A percentile compares a stretch with the other conserved stretches of the same genome.
Conservation (phyloP, 495 filamentous ascomycete species). For the Immersiella caudata region DNA sequence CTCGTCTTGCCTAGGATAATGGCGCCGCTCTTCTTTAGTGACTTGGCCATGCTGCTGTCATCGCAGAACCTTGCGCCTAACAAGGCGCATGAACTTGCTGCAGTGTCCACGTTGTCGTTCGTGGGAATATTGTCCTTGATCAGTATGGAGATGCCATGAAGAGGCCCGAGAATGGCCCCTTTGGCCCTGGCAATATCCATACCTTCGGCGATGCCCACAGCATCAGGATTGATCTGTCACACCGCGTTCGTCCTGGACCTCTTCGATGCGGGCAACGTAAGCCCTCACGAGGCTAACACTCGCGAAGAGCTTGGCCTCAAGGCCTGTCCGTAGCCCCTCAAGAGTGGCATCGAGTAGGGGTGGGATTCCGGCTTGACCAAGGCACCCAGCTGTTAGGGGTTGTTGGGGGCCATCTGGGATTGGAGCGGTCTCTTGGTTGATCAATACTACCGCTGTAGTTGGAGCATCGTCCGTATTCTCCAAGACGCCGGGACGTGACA, state of each 20-base stretch:
- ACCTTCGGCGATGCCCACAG: slow-evolving; percentile 39
- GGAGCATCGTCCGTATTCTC: too few relatives aligned
- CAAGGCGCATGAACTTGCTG: slow-evolving; percentile 61
- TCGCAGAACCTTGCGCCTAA: slow-evolving; percentile 50
- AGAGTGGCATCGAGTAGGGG: slow-evolving; percentile 41
- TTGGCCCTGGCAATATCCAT: slow-evolving; percentile 36
- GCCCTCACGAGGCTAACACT: slow-evolving; percentile 61
- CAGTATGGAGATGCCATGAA: slow-evolving; percentile 70
- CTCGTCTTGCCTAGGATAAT: slow-evolving; percentile 56
- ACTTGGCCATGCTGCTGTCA: slow-evolving; percentile 51
- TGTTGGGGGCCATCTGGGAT: not conserved
- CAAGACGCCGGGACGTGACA: too few relatives aligned
- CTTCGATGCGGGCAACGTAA: slow-evolving; percentile 46
- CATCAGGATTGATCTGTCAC: slow-evolving; percentile 52
- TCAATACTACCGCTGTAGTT: too few relatives aligned
- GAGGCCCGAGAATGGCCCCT: slow-evolving; percentile 41
- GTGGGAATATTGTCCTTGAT: slow-evolving; percentile 76
- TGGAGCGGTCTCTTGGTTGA: too few relatives aligned
- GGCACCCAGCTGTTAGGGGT: not conserved
- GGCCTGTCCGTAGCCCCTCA: slow-evolving; percentile 55
- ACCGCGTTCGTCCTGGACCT: slow-evolving; percentile 47
- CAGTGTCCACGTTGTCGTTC: slow-evolving; percentile 64
- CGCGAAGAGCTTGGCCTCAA: slow-evolving; percentile 58
- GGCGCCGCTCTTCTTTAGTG: slow-evolving; percentile 52
- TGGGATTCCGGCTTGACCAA: not conserved